Percentiles rank a stretch among this genome's conserved stretches.
These are phyloP conservation scores for Eucalyptus erythrocorys DNA, from an alignment of 345 rosid species.

Conservation along the genomic window DNA sequence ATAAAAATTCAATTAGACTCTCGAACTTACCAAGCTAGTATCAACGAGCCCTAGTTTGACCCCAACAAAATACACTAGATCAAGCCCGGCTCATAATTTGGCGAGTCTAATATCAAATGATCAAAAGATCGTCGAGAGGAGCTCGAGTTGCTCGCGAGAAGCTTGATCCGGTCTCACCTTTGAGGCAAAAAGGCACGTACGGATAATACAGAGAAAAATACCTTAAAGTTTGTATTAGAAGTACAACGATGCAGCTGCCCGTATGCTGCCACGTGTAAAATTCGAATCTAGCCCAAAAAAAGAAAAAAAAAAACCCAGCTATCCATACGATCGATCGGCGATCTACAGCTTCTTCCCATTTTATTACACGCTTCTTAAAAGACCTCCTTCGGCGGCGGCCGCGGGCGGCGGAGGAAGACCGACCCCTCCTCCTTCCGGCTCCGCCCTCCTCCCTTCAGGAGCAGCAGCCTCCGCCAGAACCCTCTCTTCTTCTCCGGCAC, in stretches of 20 bases:
- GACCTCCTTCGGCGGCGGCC: neutral
- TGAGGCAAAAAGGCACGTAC: neutral
- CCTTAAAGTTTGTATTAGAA: neutral
- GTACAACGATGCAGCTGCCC: neutral
- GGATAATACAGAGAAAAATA: neutral
- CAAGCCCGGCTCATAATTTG: neutral
- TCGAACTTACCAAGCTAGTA: too few relatives aligned
- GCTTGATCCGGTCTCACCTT: too few relatives aligned
- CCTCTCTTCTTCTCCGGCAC: conserved; percentile 34
- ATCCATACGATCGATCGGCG: neutral
- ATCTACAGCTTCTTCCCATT: neutral
- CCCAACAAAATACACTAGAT: neutral
- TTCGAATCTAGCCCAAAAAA: neutral
- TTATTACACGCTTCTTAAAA: neutral
- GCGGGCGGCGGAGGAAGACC: neutral
- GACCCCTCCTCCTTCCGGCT: conserved; percentile 17
- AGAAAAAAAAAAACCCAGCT: neutral
- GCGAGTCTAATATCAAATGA: neutral
- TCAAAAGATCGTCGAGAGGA: neutral
- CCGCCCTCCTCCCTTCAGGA: conserved; percentile 7
- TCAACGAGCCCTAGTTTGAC: neutral
- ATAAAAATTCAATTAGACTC: too few relatives aligned
- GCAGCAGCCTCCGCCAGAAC: conserved; percentile 65
- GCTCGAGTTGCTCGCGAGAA: too few relatives aligned
- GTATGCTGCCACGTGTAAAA: neutral